Percentiles rank a stretch among this genome's conserved stretches.
phyloP scores from a whole-genome alignment of 2,329 filamentous ascomycete species.

The Cadophora sp. region DNA sequence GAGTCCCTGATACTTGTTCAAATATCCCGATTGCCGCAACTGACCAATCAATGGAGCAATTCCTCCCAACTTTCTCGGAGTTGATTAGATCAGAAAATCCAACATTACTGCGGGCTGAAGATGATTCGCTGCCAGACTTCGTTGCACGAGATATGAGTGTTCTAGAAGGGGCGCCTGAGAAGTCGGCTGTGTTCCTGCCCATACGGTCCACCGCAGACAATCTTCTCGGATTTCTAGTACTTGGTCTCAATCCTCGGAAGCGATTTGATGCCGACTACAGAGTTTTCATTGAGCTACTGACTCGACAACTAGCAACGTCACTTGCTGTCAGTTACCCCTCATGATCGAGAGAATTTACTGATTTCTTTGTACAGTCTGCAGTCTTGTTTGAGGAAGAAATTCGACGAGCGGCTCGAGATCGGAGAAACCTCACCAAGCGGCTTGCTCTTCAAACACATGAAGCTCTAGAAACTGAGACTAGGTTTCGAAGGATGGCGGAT shows the following conservation, averaged over 20 bases:
- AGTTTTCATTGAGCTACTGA: constrained; percentile 76
- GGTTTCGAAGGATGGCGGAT: constrained; percentile 74
- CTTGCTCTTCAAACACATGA: constrained; percentile 62
- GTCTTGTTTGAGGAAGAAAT: constrained; percentile 87
- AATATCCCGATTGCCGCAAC: constrained; percentile 22
- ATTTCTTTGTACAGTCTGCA: constrained; percentile 58
- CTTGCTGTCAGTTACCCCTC: constrained; percentile 56
- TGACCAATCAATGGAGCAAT: constrained; percentile 23
- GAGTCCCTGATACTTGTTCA: constrained; percentile 22
- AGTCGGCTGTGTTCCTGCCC: constrained; percentile 71
- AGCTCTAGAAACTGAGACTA: constrained; percentile 61
- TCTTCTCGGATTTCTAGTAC: constrained; percentile 77
- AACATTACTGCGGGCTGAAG: constrained; percentile 33
- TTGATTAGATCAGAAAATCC: constrained; percentile 29
- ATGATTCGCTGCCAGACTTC: constrained; percentile 61
- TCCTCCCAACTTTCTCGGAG: constrained; percentile 29
- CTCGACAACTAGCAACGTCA: constrained; percentile 78
- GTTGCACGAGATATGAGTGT: constrained; percentile 65
- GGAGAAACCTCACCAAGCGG: constrained; percentile 70
- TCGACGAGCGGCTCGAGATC: constrained; percentile 70
- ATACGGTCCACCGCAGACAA: constrained; percentile 71
- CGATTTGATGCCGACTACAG: constrained; percentile 83
- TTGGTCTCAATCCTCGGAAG: constrained; percentile 78
- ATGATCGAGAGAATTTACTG: not conserved
- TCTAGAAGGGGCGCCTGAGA: constrained; percentile 71